Base-by-base conservation (phyloP, 257 asterid genomes). In the Salvia rosmarinus region DNA sequence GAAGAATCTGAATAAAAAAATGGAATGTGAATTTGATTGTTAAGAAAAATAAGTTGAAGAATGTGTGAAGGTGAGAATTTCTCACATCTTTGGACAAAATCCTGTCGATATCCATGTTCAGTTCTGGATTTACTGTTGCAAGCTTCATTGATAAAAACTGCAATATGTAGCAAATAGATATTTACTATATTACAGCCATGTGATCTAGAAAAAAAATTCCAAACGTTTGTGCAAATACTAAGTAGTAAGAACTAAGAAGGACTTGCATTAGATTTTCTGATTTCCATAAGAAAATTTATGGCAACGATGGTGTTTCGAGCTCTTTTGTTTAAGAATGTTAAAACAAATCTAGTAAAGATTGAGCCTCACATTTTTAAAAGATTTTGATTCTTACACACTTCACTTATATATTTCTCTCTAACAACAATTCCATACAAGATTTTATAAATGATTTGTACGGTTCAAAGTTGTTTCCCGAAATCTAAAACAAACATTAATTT, bases 131-230 rank as follows among this genome's bases (percentile, higher is more conserved):
- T 59, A 90, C 96, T 3, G 95, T 86, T 19, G 96, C 92, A 4
- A 92, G 91, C 84, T 92, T 92, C 98, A 92, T 90, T 7, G 96
- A 92, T 77, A 92, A 78, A 63, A 92, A 92, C 96, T 92, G 89
- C 77, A 84, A 60, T 34, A 73, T 23, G 75, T 58, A 56, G 62
- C 7, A 40, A 76, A 65, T 5, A 12, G 14, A 64, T 67, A 23
- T 13, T 64, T 56, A 69, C 58, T 62, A 68, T 9, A 62, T 8
- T 12, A 54, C 62, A 13, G 13, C 13, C 14, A 3, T 25, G 16
- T 8, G 37, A 57, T 35, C n/a, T 55, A 9, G 19, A 8, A 11
- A 25, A 25, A 28, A 17, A 59, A 13, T 13, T 6, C 23, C 34
- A 30, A 71, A 43, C 61, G 30, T 11, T 19, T 25, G 2, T 54